Conservation (phyloP, 2,329 filamentous ascomycete genomes). For the Talaromyces sp. region DNA sequence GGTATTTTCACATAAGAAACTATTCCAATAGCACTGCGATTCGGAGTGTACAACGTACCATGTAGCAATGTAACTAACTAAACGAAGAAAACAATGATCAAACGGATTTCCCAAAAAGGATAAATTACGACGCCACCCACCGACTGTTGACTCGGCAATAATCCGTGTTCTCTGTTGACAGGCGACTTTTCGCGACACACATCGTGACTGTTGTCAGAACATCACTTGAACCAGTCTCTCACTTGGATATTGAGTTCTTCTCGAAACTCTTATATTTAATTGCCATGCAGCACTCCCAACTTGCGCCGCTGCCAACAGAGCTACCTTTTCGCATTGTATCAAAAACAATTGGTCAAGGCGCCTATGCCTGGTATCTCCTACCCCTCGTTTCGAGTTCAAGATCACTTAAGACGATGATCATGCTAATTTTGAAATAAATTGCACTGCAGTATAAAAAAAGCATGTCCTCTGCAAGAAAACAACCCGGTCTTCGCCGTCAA, state of each 20-base stretch:
- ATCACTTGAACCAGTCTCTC: neutral
- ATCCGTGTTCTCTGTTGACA: neutral
- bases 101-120: constrained; percentile 33
- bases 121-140: constrained; percentile 31
- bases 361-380: constrained; percentile 76
- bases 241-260: neutral
- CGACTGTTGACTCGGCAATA: constrained; percentile 17
- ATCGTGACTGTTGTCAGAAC: neutral
- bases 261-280: too few relatives aligned
- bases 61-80: neutral
- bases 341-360: constrained; percentile 91
- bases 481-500: constrained; percentile 91
- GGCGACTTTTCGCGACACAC: neutral
- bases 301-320: constrained; percentile 75
- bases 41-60: too few relatives aligned
- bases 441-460: constrained; percentile 78
- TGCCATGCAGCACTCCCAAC: constrained; percentile 68
- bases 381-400: neutral
- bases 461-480: constrained; percentile 63
- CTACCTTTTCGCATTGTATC: constrained; percentile 93
- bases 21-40: too few relatives aligned
- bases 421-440: neutral
- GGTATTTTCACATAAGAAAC: too few relatives aligned
- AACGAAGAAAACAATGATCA: constrained; percentile 6
- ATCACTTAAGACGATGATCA: neutral